Evolutionary conservation across 2,329 filamentous ascomycete species (phyloP).

Genomic region (Raffaelea albimanens): DNA sequence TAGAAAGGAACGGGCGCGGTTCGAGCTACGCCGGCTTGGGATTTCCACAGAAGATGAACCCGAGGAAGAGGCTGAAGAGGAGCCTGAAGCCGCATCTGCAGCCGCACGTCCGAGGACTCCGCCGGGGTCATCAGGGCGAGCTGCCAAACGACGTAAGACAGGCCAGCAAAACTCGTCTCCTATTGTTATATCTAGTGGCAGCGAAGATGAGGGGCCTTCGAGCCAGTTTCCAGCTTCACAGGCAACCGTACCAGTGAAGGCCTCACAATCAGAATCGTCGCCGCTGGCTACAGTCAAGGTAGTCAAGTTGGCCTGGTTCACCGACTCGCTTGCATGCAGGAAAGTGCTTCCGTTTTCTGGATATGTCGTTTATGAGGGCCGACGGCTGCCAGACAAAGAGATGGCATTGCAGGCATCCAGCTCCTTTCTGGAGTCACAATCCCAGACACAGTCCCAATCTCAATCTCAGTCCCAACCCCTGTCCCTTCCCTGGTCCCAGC

Average conservation of each 20-base stretch:
- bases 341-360: constrained; percentile 34
- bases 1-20: constrained; percentile 59
- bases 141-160: constrained; percentile 3
- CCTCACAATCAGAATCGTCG: background rate
- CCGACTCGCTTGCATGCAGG: constrained; percentile 37
- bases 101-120: background rate
- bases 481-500: too few relatives aligned
- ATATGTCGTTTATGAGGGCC: constrained; percentile 47
- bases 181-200: constrained; percentile 11
- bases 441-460: too few relatives aligned
- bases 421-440: background rate
- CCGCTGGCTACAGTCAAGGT: constrained; percentile 29
- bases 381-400: constrained; percentile 16
- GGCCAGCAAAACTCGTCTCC: background rate
- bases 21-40: constrained; percentile 65
- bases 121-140: constrained; percentile 7
- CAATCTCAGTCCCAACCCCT: too few relatives aligned
- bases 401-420: background rate
- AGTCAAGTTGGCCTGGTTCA: constrained; percentile 50
- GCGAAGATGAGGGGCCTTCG: background rate
- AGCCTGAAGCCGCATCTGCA: background rate
- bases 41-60: constrained; percentile 45
- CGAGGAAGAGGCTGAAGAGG: background rate
- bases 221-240: background rate
- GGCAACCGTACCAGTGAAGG: background rate